Evolutionary conservation across 2,329 filamentous ascomycete genomes (phyloP).

Genomic region (Botrytis aclada): DNA sequence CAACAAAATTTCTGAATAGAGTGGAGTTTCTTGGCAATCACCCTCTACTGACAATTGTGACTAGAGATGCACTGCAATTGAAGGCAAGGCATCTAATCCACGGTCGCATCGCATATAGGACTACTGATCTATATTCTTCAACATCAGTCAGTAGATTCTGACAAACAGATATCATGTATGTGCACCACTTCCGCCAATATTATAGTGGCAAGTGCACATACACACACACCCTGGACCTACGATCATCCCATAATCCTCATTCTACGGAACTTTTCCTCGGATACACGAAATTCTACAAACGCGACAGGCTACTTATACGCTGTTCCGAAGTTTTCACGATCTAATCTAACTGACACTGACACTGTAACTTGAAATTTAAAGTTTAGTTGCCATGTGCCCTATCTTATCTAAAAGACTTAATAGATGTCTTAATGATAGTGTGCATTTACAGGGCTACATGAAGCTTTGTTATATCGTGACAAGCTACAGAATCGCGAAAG

Average conservation of each 20-base stretch:
- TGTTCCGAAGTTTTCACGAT: background rate
- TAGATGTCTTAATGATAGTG: background rate
- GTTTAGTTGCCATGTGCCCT: background rate
- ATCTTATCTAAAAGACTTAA: constrained; percentile 8
- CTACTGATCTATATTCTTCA: background rate
- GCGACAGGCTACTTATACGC: background rate
- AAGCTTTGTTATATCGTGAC: background rate
- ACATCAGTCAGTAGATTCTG: background rate
- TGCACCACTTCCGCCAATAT: background rate
- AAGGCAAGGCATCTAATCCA: background rate
- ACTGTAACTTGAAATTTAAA: background rate
- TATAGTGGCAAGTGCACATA: background rate
- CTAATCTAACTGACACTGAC: too few relatives aligned
- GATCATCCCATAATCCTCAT: background rate
- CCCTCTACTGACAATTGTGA: background rate
- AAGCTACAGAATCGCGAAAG: background rate
- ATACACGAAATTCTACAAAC: background rate
- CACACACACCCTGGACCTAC: background rate
- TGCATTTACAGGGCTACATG: background rate
- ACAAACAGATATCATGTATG: background rate
- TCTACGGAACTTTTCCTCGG: background rate
- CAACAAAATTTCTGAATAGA: background rate
- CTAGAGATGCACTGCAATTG: background rate
- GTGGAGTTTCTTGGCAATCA: background rate
- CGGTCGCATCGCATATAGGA: background rate